Base-by-base conservation (phyloP, 805 yeast genomes). In the Kregervanrija fluxuum region DNA sequence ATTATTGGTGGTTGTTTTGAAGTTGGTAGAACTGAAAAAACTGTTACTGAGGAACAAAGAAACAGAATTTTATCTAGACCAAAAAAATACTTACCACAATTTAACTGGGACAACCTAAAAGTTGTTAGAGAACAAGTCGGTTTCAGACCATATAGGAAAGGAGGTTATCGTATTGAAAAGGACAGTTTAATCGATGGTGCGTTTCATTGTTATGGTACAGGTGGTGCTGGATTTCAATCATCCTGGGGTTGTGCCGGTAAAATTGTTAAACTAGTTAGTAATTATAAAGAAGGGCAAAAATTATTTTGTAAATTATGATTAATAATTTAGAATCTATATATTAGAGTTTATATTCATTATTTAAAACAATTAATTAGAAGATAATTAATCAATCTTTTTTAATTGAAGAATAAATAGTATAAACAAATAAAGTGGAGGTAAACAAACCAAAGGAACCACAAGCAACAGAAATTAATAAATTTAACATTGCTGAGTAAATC, bases 361-460 rank as follows among this genome's bases (percentile, higher is more conserved):
- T 5, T n/a, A 30, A 11, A 10, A 16, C 5, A 37, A 37, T 13
- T 16, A 37, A 13, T 16, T 17, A 30, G 10, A 12, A 37, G 17
- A n/a, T 34, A 12, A 30, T 30, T 12, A 28, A 16, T 42, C 38
- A 53, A 34, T 52, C 55, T 14, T 43, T 53, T 35, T 52, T 54
- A 11, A 38, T 33, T 16, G 79, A 75, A 30, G 75, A 70, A 57
- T 80, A 83, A 33, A 83, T 76, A 54, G 65, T 75, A 52, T 74
- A 74, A 30, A 86, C 78, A 59, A 87, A 86, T 28, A 77, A 51
- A 31, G 80, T 73, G 3, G 89, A 81, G 13, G 89, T 74, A 43
- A 82, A 58, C 38, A 84, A 73, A 3, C 90, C 87, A 30, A 87
- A 69, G 1, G 91, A 73, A 11, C 96, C 96, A 54, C 86, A 80